phyloP scores from a whole-genome alignment of 441 rosid genomes.

The Manihot esculenta region DNA sequence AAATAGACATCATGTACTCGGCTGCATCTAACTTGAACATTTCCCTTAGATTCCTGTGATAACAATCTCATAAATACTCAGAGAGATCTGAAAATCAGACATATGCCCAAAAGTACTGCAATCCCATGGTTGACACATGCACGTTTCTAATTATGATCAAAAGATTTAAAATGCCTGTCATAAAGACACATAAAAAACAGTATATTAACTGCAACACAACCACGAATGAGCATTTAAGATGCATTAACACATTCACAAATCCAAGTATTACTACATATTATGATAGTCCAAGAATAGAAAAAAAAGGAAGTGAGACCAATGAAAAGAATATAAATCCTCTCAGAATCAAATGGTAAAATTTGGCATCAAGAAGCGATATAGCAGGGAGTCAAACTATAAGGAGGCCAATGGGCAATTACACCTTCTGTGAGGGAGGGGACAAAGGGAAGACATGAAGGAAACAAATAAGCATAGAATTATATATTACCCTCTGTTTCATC shows the following conservation, averaged over 20 bases:
- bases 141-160: not conserved
- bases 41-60: slow-evolving; percentile 86
- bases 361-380: too few species aligned
- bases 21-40: slow-evolving; percentile 98
- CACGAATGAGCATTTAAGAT: not conserved
- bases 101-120: not conserved
- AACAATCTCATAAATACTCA: slow-evolving; percentile 17
- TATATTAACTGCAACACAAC: not conserved
- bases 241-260: not conserved
- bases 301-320: not conserved
- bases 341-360: too few species aligned
- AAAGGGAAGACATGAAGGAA: slow-evolving; percentile 45
- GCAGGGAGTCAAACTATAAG: too few species aligned
- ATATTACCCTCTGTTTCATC: not conserved
- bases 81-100: not conserved
- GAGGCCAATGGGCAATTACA: too few species aligned
- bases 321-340: too few species aligned
- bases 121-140: not conserved
- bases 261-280: not conserved
- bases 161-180: not conserved
- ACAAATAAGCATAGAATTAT: not conserved
- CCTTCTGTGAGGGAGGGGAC: too few species aligned
- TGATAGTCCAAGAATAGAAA: not conserved
- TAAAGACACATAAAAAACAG: too few species aligned
- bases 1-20: slow-evolving; percentile 99